Evolutionary conservation across 2,329 filamentous ascomycete genomes (phyloP).

Genomic region (Macrophomina pseudophaseolina): DNA sequence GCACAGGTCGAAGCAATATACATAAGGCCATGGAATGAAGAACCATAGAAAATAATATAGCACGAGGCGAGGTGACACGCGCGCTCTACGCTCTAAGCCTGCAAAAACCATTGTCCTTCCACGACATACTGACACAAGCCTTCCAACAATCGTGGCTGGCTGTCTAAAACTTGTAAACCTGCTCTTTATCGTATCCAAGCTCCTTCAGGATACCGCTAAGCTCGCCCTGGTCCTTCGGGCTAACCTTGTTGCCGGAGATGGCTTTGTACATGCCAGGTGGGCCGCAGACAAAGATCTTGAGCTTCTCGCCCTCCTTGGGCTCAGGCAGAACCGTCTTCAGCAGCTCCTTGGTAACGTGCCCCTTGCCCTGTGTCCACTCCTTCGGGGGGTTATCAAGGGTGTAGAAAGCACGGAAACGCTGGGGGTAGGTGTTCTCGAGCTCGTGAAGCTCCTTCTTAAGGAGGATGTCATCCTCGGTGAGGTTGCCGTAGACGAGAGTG

Average conservation of each 20-base stretch:
- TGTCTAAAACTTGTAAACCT: slow-evolving; percentile 90
- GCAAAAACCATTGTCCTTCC: not conserved
- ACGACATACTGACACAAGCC: not conserved
- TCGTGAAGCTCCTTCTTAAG: slow-evolving; percentile 83
- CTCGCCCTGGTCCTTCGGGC: slow-evolving; percentile 93
- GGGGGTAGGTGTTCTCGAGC: slow-evolving; percentile 93
- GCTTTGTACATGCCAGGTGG: slow-evolving; percentile 93
- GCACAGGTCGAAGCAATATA: no score
- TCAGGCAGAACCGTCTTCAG: slow-evolving; percentile 94
- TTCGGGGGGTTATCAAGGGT: slow-evolving; percentile 83
- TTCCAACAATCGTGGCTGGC: not conserved
- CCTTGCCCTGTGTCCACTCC: slow-evolving; percentile 76
- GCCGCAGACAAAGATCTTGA: slow-evolving; percentile 96
- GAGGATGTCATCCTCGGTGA: slow-evolving; percentile 87
- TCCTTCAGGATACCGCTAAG: slow-evolving; percentile 81
- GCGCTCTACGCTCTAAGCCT: slow-evolving; percentile 20
- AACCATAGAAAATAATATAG: not conserved
- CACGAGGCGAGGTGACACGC: not conserved
- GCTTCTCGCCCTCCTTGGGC: slow-evolving; percentile 80
- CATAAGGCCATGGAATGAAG: not conserved
- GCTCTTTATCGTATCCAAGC: slow-evolving; percentile 81
- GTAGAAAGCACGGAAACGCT: slow-evolving; percentile 95
- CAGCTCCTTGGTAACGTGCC: slow-evolving; percentile 86
- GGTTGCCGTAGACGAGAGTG: slow-evolving; percentile 91
- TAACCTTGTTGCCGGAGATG: slow-evolving; percentile 86